phyloP scores from a whole-genome alignment of 1,284 basidiomycete genomes.

The Marasmius tenuissimus region DNA sequence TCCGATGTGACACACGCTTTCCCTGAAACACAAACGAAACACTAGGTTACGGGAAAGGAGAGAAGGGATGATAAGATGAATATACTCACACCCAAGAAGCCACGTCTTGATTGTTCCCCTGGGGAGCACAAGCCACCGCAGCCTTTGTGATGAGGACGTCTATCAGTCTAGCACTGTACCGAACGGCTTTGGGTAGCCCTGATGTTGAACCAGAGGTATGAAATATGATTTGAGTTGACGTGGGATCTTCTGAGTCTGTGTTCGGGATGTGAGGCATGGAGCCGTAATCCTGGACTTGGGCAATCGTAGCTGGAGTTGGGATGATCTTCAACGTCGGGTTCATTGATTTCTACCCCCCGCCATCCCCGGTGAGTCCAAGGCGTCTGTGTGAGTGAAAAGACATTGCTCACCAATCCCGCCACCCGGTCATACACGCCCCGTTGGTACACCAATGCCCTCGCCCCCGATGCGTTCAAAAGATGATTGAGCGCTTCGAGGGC shows the following conservation, averaged over 20 bases:
- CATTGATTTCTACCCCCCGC: too few relatives aligned
- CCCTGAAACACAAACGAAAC: background rate
- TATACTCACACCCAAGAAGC: background rate
- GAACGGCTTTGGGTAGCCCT: conserved; percentile 29
- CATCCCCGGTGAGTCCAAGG: too few relatives aligned
- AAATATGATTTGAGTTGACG: conserved; percentile 24
- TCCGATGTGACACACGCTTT: background rate
- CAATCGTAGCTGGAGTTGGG: too few relatives aligned
- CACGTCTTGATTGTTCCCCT: background rate
- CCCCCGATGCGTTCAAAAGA: conserved; percentile 16
- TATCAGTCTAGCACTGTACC: conserved; percentile 25
- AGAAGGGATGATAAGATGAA: background rate
- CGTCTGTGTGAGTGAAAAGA: too few relatives aligned
- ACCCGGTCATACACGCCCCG: conserved; percentile 19
- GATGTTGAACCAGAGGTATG: conserved; percentile 32
- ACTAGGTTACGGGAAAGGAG: background rate
- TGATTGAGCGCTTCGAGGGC: conserved; percentile 16
- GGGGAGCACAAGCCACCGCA: background rate
- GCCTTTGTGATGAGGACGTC: conserved; percentile 19
- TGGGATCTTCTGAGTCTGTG: conserved; percentile 17
- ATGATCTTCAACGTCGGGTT: too few relatives aligned
- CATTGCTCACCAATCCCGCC: too few relatives aligned
- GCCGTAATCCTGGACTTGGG: too few relatives aligned
- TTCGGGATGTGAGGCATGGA: conserved; percentile 5
- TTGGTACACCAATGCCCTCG: conserved; percentile 18